Conservation (phyloP, 495 filamentous ascomycete species). For the Astrothelium subdiscretum region DNA sequence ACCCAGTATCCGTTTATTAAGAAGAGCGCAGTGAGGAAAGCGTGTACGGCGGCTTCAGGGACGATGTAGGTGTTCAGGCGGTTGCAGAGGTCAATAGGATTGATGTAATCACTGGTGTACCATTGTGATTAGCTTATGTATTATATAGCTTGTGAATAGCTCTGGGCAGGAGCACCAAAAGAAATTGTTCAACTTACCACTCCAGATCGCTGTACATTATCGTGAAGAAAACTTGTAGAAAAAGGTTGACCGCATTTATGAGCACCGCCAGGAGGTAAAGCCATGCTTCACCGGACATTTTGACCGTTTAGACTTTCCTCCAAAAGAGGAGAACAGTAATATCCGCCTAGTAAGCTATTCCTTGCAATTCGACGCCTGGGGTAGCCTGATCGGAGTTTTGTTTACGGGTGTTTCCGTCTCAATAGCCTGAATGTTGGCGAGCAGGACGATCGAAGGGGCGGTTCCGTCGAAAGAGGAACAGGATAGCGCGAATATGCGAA, state of each 20-base stretch:
- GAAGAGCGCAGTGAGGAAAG: conserved; percentile 87
- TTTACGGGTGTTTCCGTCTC: neutral
- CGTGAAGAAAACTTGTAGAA: conserved; percentile 99
- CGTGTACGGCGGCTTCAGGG: conserved; percentile 95
- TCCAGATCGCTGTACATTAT: conserved; percentile 99
- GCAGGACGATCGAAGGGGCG: neutral
- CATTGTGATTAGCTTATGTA: neutral
- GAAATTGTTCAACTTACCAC: conserved; percentile 77
- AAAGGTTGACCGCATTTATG: conserved; percentile 99
- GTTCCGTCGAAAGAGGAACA: neutral
- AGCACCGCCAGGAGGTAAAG: conserved; percentile 96
- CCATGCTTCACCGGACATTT: conserved; percentile 99
- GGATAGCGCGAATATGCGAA: neutral
- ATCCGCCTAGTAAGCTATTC: neutral
- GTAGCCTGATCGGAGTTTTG: conserved; percentile 2
- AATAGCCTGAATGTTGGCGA: neutral
- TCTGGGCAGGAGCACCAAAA: too few species aligned
- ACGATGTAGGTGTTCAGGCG: conserved; percentile 99
- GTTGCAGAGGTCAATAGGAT: conserved; percentile 99
- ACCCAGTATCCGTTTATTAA: conserved; percentile 99
- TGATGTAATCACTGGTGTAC: conserved; percentile 84
- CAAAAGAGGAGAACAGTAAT: neutral
- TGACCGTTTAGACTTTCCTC: conserved; percentile 27
- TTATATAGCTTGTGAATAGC: too few species aligned
- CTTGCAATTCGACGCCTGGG: neutral